Evolutionary conservation across 306 rosid genomes (phyloP), one percentile per base, ranked within the genome.

Genomic region (Cucumis melo): DNA sequence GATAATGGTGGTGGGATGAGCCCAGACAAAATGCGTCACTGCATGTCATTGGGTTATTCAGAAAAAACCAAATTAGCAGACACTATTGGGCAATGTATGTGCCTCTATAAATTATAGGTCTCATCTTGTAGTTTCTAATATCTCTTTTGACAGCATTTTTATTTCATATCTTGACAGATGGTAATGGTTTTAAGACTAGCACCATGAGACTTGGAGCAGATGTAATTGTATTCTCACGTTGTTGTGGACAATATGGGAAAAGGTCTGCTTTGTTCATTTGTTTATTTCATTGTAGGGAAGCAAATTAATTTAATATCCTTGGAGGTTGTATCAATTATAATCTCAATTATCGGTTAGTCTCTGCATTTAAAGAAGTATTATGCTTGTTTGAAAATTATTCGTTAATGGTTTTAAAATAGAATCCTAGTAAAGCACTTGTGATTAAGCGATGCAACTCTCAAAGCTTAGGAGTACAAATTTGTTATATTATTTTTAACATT

Each of bases 191-290:
- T 79, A 95, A 95, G 82, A 95, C 98, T 27, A 92, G 99, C 85
- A 95, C 96, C 54, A 92, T 95, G 99, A 87, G 99, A 79, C 98
- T 95, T 55, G 99, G 99, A 76, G 99, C 98, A 80, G 99, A 95
- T 77, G 99, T 90, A 24, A 90, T 95, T 59, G 97, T 95, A 75
- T 95, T 92, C 88, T 90, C 99, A 53, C 92, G 98, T 34, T 88
- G 84, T 78, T 36, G 44, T 38, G 96, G 97, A 78, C 86, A 80
- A 75, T 83, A 87, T 63, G 92, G 91, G 60, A 86, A 84, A 79
- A 88, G 98, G 99, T 92, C 70, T 81, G 79, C 56, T 81, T 65
- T 73, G 62, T 76, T 38, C 62, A 48, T 36, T 66, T 51, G 55
- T 68, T 84, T 62, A 50, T 78, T 41, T 55, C 50, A 29, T 64